Evolutionary conservation across 345 rosid genomes (phyloP).

Genomic region (Citropsis articulata): DNA sequence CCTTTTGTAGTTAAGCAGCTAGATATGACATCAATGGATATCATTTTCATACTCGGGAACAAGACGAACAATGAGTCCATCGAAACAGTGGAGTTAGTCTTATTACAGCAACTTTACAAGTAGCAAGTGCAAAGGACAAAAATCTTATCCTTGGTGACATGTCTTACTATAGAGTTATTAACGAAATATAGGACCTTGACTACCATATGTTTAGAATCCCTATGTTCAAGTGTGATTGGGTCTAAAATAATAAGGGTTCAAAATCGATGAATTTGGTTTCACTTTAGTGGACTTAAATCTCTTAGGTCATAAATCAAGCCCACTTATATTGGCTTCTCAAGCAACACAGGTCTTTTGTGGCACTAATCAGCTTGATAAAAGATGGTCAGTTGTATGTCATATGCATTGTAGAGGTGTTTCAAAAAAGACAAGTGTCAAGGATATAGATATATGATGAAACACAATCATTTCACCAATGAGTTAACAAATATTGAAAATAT

Average conservation of each 20-base stretch:
- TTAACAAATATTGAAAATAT: no score
- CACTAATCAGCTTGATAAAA: no score
- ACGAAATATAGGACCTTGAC: neutral
- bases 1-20: neutral
- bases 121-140: no score
- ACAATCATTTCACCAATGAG: no score
- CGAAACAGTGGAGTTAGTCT: neutral
- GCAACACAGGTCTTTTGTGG: neutral
- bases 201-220: neutral
- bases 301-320: neutral
- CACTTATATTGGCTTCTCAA: neutral
- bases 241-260: neutral
- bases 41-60: neutral
- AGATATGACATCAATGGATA: neutral
- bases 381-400: no score
- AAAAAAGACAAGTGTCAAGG: no score
- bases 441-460: no score
- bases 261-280: neutral
- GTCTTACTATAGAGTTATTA: neutral
- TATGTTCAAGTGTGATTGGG: no score
- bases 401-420: no score
- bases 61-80: neutral
- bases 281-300: neutral
- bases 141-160: no score
- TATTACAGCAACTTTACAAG: neutral